Conservation (phyloP, 768 basidiomycete species). For the Tylopilus felleus region DNA sequence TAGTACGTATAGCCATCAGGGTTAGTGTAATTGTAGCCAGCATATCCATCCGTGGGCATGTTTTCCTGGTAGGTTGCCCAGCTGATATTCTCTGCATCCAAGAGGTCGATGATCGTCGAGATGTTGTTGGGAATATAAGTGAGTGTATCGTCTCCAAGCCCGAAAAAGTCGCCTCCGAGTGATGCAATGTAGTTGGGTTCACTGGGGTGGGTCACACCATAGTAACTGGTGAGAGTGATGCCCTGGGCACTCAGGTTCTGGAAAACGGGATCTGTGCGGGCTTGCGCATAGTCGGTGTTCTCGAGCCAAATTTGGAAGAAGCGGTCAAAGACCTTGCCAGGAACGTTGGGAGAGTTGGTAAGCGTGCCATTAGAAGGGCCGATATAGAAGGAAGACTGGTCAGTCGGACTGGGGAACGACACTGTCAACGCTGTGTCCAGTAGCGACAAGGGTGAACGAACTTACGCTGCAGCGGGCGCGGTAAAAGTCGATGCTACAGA, state of each 20-base stretch:
- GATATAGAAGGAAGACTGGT: slow-evolving; percentile 37
- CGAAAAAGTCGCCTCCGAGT: slow-evolving; percentile 53
- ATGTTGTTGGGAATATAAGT: slow-evolving; percentile 41
- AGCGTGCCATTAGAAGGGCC: slow-evolving; percentile 44
- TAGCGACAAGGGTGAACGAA: neutral
- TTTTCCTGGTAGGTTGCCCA: slow-evolving; percentile 65
- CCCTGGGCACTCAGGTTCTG: slow-evolving; percentile 46
- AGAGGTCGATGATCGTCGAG: slow-evolving; percentile 56
- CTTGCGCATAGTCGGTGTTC: slow-evolving; percentile 51
- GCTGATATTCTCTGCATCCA: slow-evolving; percentile 53
- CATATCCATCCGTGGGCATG: slow-evolving; percentile 49
- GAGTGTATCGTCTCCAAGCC: slow-evolving; percentile 40
- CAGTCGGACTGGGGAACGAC: slow-evolving; percentile 22
- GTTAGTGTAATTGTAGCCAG: slow-evolving; percentile 36
- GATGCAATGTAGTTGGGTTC: slow-evolving; percentile 56
- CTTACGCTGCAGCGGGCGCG: slow-evolving; percentile 29
- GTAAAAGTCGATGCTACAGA: slow-evolving; percentile 26
- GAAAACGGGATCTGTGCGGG: slow-evolving; percentile 28
- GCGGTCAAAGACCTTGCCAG: slow-evolving; percentile 44
- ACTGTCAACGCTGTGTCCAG: neutral
- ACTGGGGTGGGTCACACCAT: slow-evolving; percentile 54
- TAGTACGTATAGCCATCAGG: slow-evolving; percentile 45
- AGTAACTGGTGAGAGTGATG: slow-evolving; percentile 44
- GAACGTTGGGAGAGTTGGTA: slow-evolving; percentile 34
- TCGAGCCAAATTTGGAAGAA: slow-evolving; percentile 61